A percentile compares a stretch with the other conserved stretches of the same genome.
Evolutionary conservation across 805 yeast genomes (phyloP).

Genomic region (Candida khao-thaluensis): DNA sequence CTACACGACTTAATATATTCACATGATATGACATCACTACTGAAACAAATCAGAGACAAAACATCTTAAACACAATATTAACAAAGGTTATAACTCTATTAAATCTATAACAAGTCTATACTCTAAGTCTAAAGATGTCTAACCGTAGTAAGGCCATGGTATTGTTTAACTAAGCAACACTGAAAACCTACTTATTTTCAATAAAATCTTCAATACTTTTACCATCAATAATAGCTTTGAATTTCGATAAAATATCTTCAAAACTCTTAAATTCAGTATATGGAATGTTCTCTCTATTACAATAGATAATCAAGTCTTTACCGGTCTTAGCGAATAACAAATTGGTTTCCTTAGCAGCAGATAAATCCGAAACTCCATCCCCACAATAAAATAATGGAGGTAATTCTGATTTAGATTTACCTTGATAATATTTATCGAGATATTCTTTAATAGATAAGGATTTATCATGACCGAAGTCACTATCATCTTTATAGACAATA

Average conservation of each 20-base stretch:
- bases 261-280: slow-evolving; percentile 80
- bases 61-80: no score
- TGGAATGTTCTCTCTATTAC: slow-evolving; percentile 77
- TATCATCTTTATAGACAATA: slow-evolving; percentile 80
- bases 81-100: no score
- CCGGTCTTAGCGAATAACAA: slow-evolving; percentile 91
- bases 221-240: slow-evolving; percentile 50
- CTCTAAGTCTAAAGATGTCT: no score
- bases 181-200: slow-evolving; percentile 21
- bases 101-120: no score
- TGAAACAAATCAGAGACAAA: no score
- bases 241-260: slow-evolving; percentile 65
- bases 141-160: no score
- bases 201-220: slow-evolving; percentile 22
- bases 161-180: no score
- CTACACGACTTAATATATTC: no score
- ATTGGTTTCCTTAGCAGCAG: slow-evolving; percentile 95
- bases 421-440: slow-evolving; percentile 20
- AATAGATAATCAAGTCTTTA: slow-evolving; percentile 81
- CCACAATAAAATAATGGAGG: slow-evolving; percentile 91
- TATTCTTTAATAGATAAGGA: slow-evolving; percentile 69
- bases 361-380: slow-evolving; percentile 93
- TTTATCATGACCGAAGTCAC: slow-evolving; percentile 94
- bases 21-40: no score
- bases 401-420: slow-evolving; percentile 1